Evolutionary conservation across 2,329 filamentous ascomycete species (phyloP).

Genomic region (Cladophialophora psammophila): DNA sequence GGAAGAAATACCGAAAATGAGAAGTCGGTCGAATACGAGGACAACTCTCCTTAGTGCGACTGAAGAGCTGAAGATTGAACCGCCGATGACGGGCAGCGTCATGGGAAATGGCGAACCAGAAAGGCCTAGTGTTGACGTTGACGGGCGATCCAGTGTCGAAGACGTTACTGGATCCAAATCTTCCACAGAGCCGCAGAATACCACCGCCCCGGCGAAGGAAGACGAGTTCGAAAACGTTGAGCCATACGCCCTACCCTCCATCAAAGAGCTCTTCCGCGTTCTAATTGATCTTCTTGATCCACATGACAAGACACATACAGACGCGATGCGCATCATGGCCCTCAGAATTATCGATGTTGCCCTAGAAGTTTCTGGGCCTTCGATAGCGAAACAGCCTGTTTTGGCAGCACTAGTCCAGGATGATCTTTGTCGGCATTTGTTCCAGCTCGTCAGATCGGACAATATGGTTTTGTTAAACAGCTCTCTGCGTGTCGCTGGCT

Average conservation of each 20-base stretch:
- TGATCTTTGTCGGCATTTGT: constrained; percentile 89
- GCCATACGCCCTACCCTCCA: constrained; percentile 92
- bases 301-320: constrained; percentile 88
- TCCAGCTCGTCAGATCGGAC: constrained; percentile 94
- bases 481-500: constrained; percentile 89
- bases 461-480: constrained; percentile 95
- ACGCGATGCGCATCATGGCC: constrained; percentile 97
- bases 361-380: constrained; percentile 92
- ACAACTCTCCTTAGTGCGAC: constrained; percentile 60
- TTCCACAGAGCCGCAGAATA: constrained; percentile 45
- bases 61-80: constrained; percentile 83
- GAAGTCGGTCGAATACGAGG: constrained; percentile 38
- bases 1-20: constrained; percentile 64
- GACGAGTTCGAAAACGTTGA: constrained; percentile 64
- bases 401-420: constrained; percentile 89
- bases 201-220: constrained; percentile 45
- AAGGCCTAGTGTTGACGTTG: constrained; percentile 35
- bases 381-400: constrained; percentile 89
- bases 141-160: constrained; percentile 24
- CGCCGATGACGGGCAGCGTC: constrained; percentile 59
- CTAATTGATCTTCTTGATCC: constrained; percentile 93
- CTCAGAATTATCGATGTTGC: constrained; percentile 96
- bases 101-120: constrained; percentile 58
- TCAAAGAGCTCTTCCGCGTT: constrained; percentile 91
- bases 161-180: constrained; percentile 43